A percentile compares a stretch with the other conserved stretches of the same genome.
Conservation (phyloP, 2,329 filamentous ascomycete genomes). For the Penicillium sumatraense region DNA sequence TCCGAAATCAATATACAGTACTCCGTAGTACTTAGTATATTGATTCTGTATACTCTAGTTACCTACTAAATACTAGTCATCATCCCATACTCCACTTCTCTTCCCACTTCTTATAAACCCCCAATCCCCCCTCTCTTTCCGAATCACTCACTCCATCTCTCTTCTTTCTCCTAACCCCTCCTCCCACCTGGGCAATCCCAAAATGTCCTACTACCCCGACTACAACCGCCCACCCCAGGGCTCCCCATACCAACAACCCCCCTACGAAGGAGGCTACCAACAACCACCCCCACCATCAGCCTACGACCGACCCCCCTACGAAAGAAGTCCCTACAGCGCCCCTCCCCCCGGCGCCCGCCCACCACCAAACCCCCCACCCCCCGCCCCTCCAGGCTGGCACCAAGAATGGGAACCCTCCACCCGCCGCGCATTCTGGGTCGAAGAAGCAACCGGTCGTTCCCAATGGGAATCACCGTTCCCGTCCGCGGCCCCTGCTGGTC, state of each 20-base stretch:
- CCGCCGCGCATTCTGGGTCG: conserved; percentile 69
- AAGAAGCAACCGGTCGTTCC: conserved; percentile 63
- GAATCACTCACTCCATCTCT: neutral
- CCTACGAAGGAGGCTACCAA: conserved; percentile 13
- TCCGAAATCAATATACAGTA: too few relatives aligned
- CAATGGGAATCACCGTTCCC: conserved; percentile 68
- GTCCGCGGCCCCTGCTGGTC: conserved; percentile 20
- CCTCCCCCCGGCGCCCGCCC: conserved; percentile 35
- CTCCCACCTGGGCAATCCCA: conserved; percentile 1
- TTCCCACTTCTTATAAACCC: conserved; percentile 16
- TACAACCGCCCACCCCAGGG: conserved; percentile 29
- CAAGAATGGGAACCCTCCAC: conserved; percentile 65
- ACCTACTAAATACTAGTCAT: neutral
- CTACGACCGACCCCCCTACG: conserved; percentile 39
- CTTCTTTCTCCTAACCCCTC: neutral
- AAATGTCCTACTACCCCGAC: conserved; percentile 29
- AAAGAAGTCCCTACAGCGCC: conserved; percentile 25
- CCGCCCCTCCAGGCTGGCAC: conserved; percentile 64
- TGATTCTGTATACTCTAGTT: conserved; percentile 19
- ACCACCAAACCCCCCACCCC: conserved; percentile 50
- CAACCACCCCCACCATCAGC: conserved; percentile 6
- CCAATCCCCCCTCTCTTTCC: neutral
- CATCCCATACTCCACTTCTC: conserved; percentile 3
- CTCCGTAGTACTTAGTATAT: conserved; percentile 8
- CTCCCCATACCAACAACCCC: conserved; percentile 21